A percentile compares a stretch with the other conserved stretches of the same genome.
Evolutionary conservation across 495 filamentous ascomycete genomes (phyloP).

Genomic region (Penicillium simplicissimum): DNA sequence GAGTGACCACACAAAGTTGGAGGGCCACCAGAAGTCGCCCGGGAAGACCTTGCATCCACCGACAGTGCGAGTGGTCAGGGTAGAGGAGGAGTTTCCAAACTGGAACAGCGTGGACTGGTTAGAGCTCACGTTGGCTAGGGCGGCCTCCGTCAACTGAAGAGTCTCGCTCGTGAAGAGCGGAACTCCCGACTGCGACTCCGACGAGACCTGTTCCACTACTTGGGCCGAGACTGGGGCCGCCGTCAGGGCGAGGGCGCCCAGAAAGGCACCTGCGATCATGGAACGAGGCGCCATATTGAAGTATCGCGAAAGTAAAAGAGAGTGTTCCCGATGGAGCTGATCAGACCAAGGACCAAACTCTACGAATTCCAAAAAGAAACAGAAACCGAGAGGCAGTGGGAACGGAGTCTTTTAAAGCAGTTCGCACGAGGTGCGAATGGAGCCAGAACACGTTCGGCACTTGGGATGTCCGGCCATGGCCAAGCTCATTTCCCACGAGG

Average conservation of each 20-base stretch:
- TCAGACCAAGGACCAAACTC: not conserved
- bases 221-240: conserved; percentile 11
- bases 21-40: conserved; percentile 50
- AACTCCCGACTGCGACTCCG: conserved; percentile 22
- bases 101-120: conserved; percentile 25
- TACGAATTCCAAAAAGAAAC: conserved; percentile 1
- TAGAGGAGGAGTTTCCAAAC: conserved; percentile 25
- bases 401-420: conserved; percentile 11
- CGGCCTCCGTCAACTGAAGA: conserved; percentile 42
- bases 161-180: conserved; percentile 42
- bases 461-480: not conserved
- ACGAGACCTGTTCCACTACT: conserved; percentile 13
- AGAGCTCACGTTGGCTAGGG: conserved; percentile 33
- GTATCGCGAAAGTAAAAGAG: not conserved
- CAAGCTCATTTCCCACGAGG: conserved; percentile 13
- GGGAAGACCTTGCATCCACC: conserved; percentile 52
- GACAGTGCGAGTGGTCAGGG: conserved; percentile 1
- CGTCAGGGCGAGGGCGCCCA: conserved; percentile 16
- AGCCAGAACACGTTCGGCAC: not conserved
- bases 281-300: conserved; percentile 19
- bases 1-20: conserved; percentile 36
- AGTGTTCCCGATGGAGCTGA: not conserved
- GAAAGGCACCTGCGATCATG: conserved; percentile 8
- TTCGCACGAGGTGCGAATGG: not conserved
- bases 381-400: not conserved